Conservation (phyloP, 768 basidiomycete species). For the Chiua virens region DNA sequence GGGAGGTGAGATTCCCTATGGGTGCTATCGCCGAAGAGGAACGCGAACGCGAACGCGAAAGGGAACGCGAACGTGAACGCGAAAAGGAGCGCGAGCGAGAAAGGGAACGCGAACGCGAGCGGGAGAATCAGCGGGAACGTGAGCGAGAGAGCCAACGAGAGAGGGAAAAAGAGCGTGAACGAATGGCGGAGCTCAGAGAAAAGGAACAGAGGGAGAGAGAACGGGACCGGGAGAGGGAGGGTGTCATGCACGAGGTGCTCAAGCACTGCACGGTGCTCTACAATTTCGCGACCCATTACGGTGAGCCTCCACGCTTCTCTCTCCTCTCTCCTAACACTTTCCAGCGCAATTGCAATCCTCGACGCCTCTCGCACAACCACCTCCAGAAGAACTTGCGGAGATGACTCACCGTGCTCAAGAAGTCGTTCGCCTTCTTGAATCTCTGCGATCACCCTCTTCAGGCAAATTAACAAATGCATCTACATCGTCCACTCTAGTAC, state of each 20-base stretch:
- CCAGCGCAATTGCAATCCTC: slow-evolving; percentile 41
- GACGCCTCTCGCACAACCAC: slow-evolving; percentile 51
- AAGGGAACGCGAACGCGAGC: slow-evolving; percentile 18
- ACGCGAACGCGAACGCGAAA: slow-evolving; percentile 22
- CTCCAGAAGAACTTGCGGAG: slow-evolving; percentile 56
- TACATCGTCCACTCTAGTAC: slow-evolving; percentile 8
- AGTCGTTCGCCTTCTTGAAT: slow-evolving; percentile 68
- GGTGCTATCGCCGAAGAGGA: slow-evolving; percentile 14
- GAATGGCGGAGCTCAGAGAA: slow-evolving; percentile 19
- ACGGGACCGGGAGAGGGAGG: slow-evolving; percentile 20
- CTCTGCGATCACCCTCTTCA: slow-evolving; percentile 22
- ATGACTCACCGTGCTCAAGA: slow-evolving; percentile 67
- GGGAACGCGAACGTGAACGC: slow-evolving; percentile 20
- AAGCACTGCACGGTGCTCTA: slow-evolving; percentile 61
- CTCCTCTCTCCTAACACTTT: slow-evolving; percentile 2
- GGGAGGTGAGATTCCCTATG: slow-evolving; percentile 18
- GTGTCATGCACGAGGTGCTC: slow-evolving; percentile 25
- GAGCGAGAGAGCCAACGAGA: slow-evolving; percentile 24
- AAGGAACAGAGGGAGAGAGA: slow-evolving; percentile 26
- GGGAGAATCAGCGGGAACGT: slow-evolving; percentile 19
- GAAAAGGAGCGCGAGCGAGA: slow-evolving; percentile 21
- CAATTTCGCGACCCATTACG: slow-evolving; percentile 65
- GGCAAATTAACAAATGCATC: slow-evolving; percentile 20
- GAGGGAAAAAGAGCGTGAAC: slow-evolving; percentile 23
- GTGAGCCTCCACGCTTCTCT: slow-evolving; percentile 35